phyloP scores from a whole-genome alignment of 1,139 yeast species.

The Lodderomyces metapsilosis region DNA sequence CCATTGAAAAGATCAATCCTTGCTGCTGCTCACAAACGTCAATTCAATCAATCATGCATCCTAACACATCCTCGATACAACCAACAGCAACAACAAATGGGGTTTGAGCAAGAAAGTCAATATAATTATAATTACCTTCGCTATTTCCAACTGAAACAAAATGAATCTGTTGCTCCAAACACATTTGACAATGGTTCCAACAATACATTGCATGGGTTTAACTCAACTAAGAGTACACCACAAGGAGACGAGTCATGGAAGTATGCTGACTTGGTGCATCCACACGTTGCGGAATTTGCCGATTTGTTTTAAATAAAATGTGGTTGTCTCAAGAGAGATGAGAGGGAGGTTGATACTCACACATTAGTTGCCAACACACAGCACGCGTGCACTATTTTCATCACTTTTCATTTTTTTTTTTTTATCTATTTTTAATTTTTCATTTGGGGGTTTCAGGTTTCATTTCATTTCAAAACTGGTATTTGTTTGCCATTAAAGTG shows the following conservation, averaged over 20 bases:
- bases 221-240: not conserved
- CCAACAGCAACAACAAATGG: not conserved
- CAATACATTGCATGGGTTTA: not conserved
- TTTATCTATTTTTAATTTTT: not conserved
- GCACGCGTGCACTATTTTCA: too few relatives aligned
- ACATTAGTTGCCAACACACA: too few relatives aligned
- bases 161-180: not conserved
- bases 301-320: conserved; percentile 36
- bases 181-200: not conserved
- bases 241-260: not conserved
- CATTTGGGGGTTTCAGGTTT: not conserved
- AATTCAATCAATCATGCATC: not conserved
- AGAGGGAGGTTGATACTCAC: too few relatives aligned
- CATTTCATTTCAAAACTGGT: not conserved
- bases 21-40: not conserved
- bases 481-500: too few relatives aligned
- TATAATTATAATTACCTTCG: not conserved
- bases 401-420: not conserved
- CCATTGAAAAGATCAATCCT: not conserved
- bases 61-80: not conserved
- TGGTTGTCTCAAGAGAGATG: not conserved
- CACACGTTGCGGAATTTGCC: conserved; percentile 49
- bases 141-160: not conserved
- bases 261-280: conserved; percentile 32
- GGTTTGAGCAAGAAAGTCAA: not conserved